phyloP scores from a whole-genome alignment of 768 basidiomycete genomes.

The Dentipellis sp. region DNA sequence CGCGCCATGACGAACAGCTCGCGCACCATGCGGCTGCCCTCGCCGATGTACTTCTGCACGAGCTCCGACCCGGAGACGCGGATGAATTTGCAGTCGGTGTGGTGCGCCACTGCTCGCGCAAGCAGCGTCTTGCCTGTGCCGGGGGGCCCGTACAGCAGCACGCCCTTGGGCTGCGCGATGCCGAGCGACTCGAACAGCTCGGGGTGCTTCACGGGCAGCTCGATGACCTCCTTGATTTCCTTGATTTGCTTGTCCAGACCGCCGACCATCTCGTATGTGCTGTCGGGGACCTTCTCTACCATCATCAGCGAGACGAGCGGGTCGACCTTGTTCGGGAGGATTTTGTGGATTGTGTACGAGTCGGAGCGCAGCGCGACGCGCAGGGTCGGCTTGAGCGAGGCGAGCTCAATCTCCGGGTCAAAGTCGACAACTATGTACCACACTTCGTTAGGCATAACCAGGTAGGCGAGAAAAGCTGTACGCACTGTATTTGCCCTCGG shows the following conservation, averaged over 20 bases:
- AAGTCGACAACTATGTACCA: slow-evolving; percentile 75
- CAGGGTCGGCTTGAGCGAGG: slow-evolving; percentile 70
- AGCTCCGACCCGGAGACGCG: slow-evolving; percentile 90
- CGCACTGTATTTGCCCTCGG: slow-evolving; percentile 98
- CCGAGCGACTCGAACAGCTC: slow-evolving; percentile 94
- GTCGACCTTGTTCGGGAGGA: slow-evolving; percentile 95
- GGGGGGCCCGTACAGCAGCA: slow-evolving; percentile 90
- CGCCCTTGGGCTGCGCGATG: slow-evolving; percentile 96
- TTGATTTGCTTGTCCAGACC: slow-evolving; percentile 97
- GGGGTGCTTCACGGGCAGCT: slow-evolving; percentile 90
- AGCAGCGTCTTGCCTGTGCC: slow-evolving; percentile 95
- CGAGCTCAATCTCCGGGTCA: slow-evolving; percentile 77
- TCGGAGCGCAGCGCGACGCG: slow-evolving; percentile 96
- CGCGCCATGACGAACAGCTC: slow-evolving; percentile 98
- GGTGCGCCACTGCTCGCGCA: slow-evolving; percentile 92
- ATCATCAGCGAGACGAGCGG: slow-evolving; percentile 99
- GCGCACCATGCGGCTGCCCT: slow-evolving; percentile 93
- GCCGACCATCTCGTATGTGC: slow-evolving; percentile 99
- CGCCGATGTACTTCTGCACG: slow-evolving; percentile 98
- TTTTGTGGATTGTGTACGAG: slow-evolving; percentile 93
- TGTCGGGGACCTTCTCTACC: slow-evolving; percentile 99
- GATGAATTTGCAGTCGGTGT: slow-evolving; percentile 97
- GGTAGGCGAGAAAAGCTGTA: slow-evolving; percentile 11
- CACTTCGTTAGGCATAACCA: neutral
- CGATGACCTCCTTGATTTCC: slow-evolving; percentile 99